Evolutionary conservation across 441 rosid genomes (phyloP).

Genomic region (Manihot esculenta): DNA sequence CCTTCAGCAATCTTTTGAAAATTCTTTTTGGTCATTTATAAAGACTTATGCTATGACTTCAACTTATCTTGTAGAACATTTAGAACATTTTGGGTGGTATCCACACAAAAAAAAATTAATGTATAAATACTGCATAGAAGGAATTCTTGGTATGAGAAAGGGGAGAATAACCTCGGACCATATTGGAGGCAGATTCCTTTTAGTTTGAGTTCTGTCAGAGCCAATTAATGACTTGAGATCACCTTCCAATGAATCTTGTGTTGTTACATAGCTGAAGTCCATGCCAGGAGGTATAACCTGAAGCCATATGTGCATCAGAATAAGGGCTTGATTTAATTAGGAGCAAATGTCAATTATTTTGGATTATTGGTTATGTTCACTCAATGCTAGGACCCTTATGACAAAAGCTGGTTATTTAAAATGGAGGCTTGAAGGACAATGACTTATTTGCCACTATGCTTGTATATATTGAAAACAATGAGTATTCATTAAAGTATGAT

Average conservation of each 20-base stretch:
- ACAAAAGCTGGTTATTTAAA: not conserved
- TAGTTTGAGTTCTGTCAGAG: slow-evolving; percentile 58
- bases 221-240: slow-evolving; percentile 72
- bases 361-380: not conserved
- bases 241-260: slow-evolving; percentile 55
- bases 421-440: not conserved
- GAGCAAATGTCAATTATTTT: not conserved
- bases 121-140: not conserved
- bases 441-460: not conserved
- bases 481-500: not conserved
- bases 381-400: not conserved
- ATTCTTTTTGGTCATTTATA: not conserved
- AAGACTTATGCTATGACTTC: slow-evolving; percentile 1
- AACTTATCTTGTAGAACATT: not conserved
- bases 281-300: slow-evolving; percentile 82
- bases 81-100: no score
- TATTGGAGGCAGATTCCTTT: slow-evolving; percentile 74
- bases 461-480: not conserved
- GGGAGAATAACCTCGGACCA: slow-evolving; percentile 73
- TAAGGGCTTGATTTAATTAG: slow-evolving; percentile 4
- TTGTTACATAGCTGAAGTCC: slow-evolving; percentile 67
- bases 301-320: slow-evolving; percentile 15
- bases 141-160: slow-evolving; percentile 6
- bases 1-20: not conserved
- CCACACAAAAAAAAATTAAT: not conserved